Evolutionary conservation across 2,329 filamentous ascomycete genomes (phyloP), one percentile per base, ranked within the genome.

Genomic region (Phyllachora maydis): DNA sequence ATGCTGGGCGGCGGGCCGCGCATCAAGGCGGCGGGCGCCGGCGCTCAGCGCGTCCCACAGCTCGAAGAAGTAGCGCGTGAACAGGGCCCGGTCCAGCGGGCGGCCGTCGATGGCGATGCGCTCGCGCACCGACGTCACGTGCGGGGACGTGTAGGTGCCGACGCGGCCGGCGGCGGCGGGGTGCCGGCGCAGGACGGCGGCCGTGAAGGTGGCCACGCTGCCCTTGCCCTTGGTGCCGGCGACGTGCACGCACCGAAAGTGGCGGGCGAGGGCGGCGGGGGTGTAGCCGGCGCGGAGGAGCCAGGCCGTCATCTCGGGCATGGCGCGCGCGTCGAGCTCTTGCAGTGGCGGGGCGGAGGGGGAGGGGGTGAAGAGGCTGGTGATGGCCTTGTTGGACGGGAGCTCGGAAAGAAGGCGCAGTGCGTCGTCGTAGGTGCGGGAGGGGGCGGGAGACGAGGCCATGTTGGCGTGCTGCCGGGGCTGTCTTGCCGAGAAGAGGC

Each of bases 161-260:
- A 88, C 45, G 44, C 45, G 29, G 31, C 49, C 28, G 31, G 46
- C 30, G 29, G 33, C 23, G 41, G 17, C 25, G 35, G 23, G 26
- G 21, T 51, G 46, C 28, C 37, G 52, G 4, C 57, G 50, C n/a
- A 92, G 55, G 31, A 91, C 77, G 3, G 71, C 71, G 9, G 81
- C 79, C 11, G 81, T 64, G 43, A 83, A 85, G 7, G 83, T 75
- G 33, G 76, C 79, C 1, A 81, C 82, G 3, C 78, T 88, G 19
- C 83, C 83, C 46, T 93, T 95, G 29, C 85, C 85, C 45, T 93
- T 95, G 4, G 83, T 93, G 8, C 85, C 85, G 1, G 85, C 78
- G 21, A 95, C 69, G 42, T 95, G 85, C 30, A 95, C 67, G 33
- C 58, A 59, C 10, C 46, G 48, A n/a, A n/a, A n/a, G 24, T 62